These are phyloP conservation scores for Protomyces inundatus DNA, from an alignment of 1,139 yeast genomes.

Conservation along the genomic window DNA sequence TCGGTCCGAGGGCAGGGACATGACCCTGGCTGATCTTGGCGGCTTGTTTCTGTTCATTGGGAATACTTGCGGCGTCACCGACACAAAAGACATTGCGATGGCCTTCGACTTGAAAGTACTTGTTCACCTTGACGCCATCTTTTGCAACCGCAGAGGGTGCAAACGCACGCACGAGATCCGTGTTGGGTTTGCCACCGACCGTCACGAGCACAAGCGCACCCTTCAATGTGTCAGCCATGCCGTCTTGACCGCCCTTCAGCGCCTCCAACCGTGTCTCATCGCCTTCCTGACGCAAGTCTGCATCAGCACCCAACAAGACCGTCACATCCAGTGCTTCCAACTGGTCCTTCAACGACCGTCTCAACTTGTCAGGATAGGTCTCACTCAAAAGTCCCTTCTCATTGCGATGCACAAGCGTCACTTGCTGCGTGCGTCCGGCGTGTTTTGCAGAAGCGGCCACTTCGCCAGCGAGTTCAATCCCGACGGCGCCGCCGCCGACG, in stretches of 20 bases:
- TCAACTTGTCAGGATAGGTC: conserved; percentile 15
- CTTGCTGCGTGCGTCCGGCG: neutral
- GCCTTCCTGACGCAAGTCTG: neutral
- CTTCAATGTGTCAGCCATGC: neutral
- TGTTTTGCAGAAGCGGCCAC: neutral
- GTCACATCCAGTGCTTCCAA: conserved; percentile 9
- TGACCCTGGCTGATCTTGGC: conserved; percentile 16
- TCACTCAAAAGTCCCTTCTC: conserved; percentile 1
- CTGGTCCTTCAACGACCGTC: conserved; percentile 5
- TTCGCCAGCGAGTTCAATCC: conserved; percentile 24
- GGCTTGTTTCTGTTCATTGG: conserved; percentile 15
- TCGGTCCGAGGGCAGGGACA: conserved; percentile 3
- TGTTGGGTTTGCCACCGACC: conserved; percentile 15
- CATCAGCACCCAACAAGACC: neutral
- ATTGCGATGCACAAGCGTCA: conserved; percentile 13
- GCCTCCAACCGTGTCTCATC: neutral
- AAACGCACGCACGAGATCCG: neutral
- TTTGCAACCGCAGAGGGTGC: conserved; percentile 3
- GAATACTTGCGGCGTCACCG: conserved; percentile 10
- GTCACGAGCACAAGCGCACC: conserved; percentile 7
- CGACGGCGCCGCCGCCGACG: conserved; percentile 25
- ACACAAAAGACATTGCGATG: conserved; percentile 8
- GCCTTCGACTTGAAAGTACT: conserved; percentile 10
- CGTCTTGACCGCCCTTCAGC: conserved; percentile 1
- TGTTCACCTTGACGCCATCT: conserved; percentile 7